phyloP scores from a whole-genome alignment of 108 stramenopile species.

The Licmophora abbreviata region DNA sequence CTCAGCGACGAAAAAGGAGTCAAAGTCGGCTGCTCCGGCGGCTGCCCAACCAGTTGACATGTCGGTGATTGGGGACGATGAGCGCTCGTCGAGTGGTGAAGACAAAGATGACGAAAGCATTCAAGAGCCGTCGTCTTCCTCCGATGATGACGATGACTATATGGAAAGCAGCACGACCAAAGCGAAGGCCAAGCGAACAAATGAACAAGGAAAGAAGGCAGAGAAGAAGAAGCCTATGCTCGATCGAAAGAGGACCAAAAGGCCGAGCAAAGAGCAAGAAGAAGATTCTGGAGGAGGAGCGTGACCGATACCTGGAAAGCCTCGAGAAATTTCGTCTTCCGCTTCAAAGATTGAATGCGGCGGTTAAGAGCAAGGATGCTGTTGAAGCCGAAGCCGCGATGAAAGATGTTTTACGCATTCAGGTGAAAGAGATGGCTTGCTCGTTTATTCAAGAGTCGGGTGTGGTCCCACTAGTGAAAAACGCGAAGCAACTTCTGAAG shows the following conservation, averaged over 20 bases:
- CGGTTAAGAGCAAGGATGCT: not conserved
- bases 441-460: conserved; percentile 2
- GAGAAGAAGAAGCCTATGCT: not conserved
- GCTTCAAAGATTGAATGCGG: not conserved
- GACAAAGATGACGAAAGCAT: not conserved
- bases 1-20: not conserved
- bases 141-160: too few species aligned
- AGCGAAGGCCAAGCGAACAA: not conserved
- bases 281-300: not conserved
- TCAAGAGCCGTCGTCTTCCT: not conserved
- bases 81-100: not conserved
- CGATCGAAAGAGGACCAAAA: not conserved
- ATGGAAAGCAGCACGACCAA: not conserved
- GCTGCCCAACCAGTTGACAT: too few species aligned
- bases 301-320: not conserved
- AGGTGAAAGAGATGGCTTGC: not conserved
- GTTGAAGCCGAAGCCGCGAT: not conserved
- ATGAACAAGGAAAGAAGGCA: not conserved
- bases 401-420: not conserved
- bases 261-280: not conserved
- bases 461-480: conserved; percentile 16
- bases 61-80: too few species aligned
- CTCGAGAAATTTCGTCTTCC: not conserved
- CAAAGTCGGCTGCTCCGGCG: too few species aligned
- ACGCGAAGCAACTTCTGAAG: conserved; percentile 16